A percentile compares a stretch with the other conserved stretches of the same genome.
Conservation (phyloP, 1,284 basidiomycete genomes). For the Ustilago trichophora region DNA sequence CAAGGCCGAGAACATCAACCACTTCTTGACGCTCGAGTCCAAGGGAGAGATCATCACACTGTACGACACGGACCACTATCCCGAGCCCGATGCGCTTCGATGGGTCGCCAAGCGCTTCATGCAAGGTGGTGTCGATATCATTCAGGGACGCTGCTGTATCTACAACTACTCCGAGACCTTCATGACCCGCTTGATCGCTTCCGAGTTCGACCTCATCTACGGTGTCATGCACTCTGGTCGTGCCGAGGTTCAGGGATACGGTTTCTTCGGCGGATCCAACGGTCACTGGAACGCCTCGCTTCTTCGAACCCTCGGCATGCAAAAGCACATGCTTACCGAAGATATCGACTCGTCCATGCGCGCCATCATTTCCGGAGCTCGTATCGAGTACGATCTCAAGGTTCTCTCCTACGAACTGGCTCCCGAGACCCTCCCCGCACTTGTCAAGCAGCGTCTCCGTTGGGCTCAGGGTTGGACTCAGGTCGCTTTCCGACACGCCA, state of each 20-base stretch:
- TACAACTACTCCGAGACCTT: constrained; percentile 55
- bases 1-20: constrained; percentile 60
- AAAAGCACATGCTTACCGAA: constrained; percentile 59
- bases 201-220: constrained; percentile 60
- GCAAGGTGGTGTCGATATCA: constrained; percentile 57
- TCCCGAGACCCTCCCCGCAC: constrained; percentile 51
- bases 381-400: constrained; percentile 57
- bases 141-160: constrained; percentile 60
- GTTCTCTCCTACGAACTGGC: constrained; percentile 57
- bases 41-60: constrained; percentile 56
- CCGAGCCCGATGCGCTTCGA: constrained; percentile 52
- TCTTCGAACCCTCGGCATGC: constrained; percentile 51
- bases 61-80: constrained; percentile 59
- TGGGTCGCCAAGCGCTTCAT: constrained; percentile 58
- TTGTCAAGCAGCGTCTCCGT: constrained; percentile 57
- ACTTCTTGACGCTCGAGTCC: constrained; percentile 52
- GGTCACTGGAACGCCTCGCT: constrained; percentile 62
- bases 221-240: constrained; percentile 57
- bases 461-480: constrained; percentile 63
- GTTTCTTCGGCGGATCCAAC: constrained; percentile 61
- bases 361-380: constrained; percentile 58
- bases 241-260: constrained; percentile 54
- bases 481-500: constrained; percentile 54
- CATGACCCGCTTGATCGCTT: constrained; percentile 50
- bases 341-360: constrained; percentile 60